These are phyloP conservation scores for Xanthoconium separans DNA, from an alignment of 1,284 basidiomycete genomes.

Conservation along the genomic window DNA sequence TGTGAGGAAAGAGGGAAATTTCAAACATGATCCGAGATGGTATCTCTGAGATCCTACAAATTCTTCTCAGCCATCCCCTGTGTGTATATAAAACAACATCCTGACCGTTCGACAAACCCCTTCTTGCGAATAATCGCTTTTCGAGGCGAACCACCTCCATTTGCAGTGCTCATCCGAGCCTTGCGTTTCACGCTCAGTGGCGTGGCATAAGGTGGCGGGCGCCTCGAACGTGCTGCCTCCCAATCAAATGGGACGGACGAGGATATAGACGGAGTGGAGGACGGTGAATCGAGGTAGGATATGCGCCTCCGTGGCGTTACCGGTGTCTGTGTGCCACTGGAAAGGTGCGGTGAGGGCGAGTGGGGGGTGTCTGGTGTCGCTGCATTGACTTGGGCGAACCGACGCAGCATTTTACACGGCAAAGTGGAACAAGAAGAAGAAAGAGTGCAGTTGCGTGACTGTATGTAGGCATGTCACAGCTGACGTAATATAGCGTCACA, in stretches of 20 bases:
- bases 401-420: slow-evolving; percentile 44
- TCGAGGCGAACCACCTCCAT: slow-evolving; percentile 38
- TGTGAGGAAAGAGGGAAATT: slow-evolving; percentile 71
- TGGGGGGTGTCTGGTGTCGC: slow-evolving; percentile 30
- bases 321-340: slow-evolving; percentile 37
- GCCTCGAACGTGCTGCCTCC: slow-evolving; percentile 67
- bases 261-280: slow-evolving; percentile 64
- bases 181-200: slow-evolving; percentile 48
- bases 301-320: slow-evolving; percentile 37
- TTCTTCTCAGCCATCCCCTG: slow-evolving; percentile 1
- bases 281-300: slow-evolving; percentile 54
- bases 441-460: slow-evolving; percentile 19
- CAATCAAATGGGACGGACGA: slow-evolving; percentile 77
- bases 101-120: slow-evolving; percentile 57
- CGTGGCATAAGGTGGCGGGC: slow-evolving; percentile 67
- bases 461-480: slow-evolving; percentile 21
- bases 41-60: slow-evolving; percentile 52
- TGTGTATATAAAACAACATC: not conserved
- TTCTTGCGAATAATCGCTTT: slow-evolving; percentile 61
- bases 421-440: slow-evolving; percentile 4
- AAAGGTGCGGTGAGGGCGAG: slow-evolving; percentile 36
- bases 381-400: slow-evolving; percentile 50
- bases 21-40: slow-evolving; percentile 72
- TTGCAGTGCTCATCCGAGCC: slow-evolving; percentile 43
- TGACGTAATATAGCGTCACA: slow-evolving; percentile 26